Evolutionary conservation across 371 early-diverging fungal species (phyloP), one percentile per base, ranked within the genome.

Genomic region (Mortierella sp.): DNA sequence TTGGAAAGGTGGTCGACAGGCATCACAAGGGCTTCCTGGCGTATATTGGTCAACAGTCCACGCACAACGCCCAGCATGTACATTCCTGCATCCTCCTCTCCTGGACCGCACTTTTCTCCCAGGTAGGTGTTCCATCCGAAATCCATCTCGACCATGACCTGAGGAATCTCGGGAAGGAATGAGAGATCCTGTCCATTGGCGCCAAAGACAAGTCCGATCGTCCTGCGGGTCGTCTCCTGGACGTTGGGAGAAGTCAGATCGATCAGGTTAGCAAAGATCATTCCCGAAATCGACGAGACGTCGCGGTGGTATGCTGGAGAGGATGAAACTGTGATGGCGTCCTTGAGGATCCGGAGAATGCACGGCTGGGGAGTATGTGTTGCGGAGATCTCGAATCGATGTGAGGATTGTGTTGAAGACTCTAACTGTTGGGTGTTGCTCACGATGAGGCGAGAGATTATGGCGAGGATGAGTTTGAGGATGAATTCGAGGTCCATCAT

Each of bases 61-160:
- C 90, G 85, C 8, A 92, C 87, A 7, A 90, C 77, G 37, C 87
- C 88, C 6, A 92, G 64, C 88, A 92, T 89, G 55, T 83, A 83
- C 76, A 83, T 79, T 41, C 84, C 84, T 13, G 79, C 79, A 48
- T 83, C 84, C 24, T 83, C 84, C 61, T 79, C 79, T 29, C 76
- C 76, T 26, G 76, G 75, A 3, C 73, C 76, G 31, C 76, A 75
- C 31, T 83, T 83, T 39, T 83, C 79, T 50, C 79, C 84, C 19
- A 75, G 41, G 34, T 73, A 76, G 2, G 84, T 83, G 44, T 69
- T 78, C 84, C 84, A 83, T 50, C 84, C 84, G 64, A 73, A 78
- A 31, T 83, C 73, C 73, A 78, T 74, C 64, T 63, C 76, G 14
- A 83, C 61, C 79, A 83, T 72, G 31, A 29, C 47, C 1, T 45